Conservation (phyloP, 139 green algal genomes). For the Chlamydomonas incerta region DNA sequence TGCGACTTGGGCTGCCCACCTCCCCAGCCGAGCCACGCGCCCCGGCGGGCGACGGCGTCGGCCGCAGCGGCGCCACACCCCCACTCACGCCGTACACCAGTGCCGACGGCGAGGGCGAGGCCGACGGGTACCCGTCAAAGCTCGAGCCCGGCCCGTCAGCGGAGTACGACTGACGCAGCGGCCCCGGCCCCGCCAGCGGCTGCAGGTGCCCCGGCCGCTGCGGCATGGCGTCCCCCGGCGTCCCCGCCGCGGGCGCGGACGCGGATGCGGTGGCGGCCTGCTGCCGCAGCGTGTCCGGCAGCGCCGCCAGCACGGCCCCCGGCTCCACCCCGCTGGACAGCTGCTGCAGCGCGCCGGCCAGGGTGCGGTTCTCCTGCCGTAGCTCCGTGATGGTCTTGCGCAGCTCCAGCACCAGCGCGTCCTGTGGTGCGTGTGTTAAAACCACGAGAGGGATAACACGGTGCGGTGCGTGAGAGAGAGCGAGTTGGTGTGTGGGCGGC, state of each 20-base stretch:
- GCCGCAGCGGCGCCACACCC: no score
- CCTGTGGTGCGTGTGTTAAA: slow-evolving; percentile 55
- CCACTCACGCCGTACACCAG: no score
- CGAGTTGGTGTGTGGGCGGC: no score
- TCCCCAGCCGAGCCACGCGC: no score
- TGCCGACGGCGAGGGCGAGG: no score
- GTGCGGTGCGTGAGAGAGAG: no score
- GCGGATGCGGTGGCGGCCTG: not conserved
- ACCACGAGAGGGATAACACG: no score
- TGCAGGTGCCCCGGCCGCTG: not conserved
- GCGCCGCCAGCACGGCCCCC: slow-evolving; percentile 39
- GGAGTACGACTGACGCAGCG: no score
- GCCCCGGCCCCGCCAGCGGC: not conserved
- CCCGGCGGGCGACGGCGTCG: no score
- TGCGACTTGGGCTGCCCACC: no score
- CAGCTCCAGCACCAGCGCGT: slow-evolving; percentile 73
- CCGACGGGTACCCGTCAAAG: no score
- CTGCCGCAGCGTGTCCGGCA: slow-evolving; percentile 57
- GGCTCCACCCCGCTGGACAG: slow-evolving; percentile 51
- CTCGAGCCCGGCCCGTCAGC: no score
- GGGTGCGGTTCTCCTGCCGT: slow-evolving; percentile 61
- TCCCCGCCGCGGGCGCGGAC: not conserved
- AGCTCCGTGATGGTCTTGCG: slow-evolving; percentile 67
- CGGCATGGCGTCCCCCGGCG: not conserved
- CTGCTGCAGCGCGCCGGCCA: slow-evolving; percentile 59